A percentile compares a stretch with the other conserved stretches of the same genome.
Conservation (phyloP, 305 asterid species). For the Fraxinus greggii region DNA sequence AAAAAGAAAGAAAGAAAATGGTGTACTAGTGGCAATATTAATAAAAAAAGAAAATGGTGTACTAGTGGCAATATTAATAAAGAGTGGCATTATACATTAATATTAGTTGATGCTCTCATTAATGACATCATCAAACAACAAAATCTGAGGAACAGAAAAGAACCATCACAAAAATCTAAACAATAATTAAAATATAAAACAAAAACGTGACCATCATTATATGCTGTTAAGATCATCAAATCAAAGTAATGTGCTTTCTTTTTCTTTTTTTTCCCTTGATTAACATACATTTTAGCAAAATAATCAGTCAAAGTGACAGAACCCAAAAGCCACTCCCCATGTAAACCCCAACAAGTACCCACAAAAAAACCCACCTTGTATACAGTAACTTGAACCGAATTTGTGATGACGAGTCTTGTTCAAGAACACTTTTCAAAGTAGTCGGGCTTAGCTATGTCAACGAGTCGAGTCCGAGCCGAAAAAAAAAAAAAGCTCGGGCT, state of each 20-base stretch:
- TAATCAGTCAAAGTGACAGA: slow-evolving; percentile 41
- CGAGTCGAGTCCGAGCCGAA: too few species aligned
- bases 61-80: too few species aligned
- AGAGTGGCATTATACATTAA: too few species aligned
- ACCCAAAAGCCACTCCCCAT: slow-evolving; percentile 71
- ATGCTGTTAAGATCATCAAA: slow-evolving; percentile 33
- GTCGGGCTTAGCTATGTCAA: too few species aligned
- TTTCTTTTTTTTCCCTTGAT: neutral
- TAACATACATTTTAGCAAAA: slow-evolving; percentile 15
- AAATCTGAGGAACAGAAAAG: slow-evolving; percentile 44
- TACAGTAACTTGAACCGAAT: slow-evolving; percentile 1
- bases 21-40: too few species aligned
- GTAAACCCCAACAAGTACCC: slow-evolving; percentile 42
- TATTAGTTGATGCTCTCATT: neutral
- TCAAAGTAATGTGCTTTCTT: neutral
- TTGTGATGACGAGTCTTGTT: slow-evolving; percentile 17
- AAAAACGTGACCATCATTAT: slow-evolving; percentile 30
- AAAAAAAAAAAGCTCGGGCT: too few species aligned
- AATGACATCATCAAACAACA: slow-evolving; percentile 37
- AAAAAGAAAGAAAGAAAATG: too few species aligned
- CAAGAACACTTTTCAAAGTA: slow-evolving; percentile 2
- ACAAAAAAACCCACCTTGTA: slow-evolving; percentile 33
- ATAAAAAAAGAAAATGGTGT: too few species aligned
- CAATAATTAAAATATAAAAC: neutral
- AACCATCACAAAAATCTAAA: slow-evolving; percentile 35